These are phyloP conservation scores for Termitomyces sp. DNA, from an alignment of 1,284 basidiomycete species.

Conservation along the genomic window DNA sequence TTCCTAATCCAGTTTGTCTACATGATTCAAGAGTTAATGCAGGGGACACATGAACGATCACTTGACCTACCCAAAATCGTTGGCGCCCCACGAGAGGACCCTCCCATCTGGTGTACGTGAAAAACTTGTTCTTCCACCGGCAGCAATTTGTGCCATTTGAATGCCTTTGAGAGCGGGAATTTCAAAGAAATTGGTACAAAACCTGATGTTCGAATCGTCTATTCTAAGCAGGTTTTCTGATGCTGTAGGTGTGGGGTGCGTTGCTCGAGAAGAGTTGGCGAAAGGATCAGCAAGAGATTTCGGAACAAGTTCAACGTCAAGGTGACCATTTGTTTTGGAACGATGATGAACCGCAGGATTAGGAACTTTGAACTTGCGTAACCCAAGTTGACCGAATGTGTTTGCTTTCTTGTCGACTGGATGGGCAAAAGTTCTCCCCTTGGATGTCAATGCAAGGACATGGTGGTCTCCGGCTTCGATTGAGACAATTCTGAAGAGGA, in stretches of 20 bases:
- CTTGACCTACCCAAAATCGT: constrained; percentile 65
- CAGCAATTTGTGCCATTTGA: constrained; percentile 63
- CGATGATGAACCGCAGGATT: constrained; percentile 24
- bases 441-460: constrained; percentile 79
- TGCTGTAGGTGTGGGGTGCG: constrained; percentile 26
- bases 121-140: constrained; percentile 74
- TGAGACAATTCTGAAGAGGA: constrained; percentile 54
- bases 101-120: constrained; percentile 64
- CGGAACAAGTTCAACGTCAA: constrained; percentile 57
- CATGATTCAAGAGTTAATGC: neutral
- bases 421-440: constrained; percentile 78
- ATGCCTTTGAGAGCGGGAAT: constrained; percentile 74
- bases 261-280: constrained; percentile 35
- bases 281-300: constrained; percentile 51
- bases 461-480: constrained; percentile 79
- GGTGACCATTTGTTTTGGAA: constrained; percentile 23
- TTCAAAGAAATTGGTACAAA: constrained; percentile 74
- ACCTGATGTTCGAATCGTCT: constrained; percentile 56
- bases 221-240: constrained; percentile 30
- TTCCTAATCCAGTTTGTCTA: constrained; percentile 82
- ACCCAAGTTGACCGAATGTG: constrained; percentile 81
- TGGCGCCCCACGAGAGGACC: constrained; percentile 88
- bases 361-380: constrained; percentile 57
- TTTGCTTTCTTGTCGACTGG: constrained; percentile 81
- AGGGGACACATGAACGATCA: neutral